A percentile compares a stretch with the other conserved stretches of the same genome.
Conservation (phyloP, 306 rosid species). For the Quercus wislizeni region DNA sequence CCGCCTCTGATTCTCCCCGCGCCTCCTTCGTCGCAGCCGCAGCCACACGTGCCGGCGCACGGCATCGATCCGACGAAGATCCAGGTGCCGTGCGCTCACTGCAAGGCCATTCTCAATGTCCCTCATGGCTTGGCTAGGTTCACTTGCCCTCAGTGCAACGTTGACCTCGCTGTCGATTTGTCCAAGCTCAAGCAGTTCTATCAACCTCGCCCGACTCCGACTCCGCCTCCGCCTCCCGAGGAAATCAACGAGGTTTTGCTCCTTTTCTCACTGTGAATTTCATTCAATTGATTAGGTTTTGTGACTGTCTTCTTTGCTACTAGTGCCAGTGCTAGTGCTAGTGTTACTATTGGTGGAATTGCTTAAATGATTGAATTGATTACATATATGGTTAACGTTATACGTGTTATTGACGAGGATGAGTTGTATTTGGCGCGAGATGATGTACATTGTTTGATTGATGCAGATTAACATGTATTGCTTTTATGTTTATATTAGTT, state of each 20-base stretch:
- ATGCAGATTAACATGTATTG: neutral
- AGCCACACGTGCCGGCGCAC: slow-evolving; percentile 58
- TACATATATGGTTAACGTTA: neutral
- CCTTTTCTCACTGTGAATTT: neutral
- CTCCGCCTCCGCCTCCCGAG: slow-evolving; percentile 28
- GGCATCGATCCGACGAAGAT: slow-evolving; percentile 98
- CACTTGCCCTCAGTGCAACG: slow-evolving; percentile 81
- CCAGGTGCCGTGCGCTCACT: slow-evolving; percentile 91
- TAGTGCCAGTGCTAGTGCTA: too few relatives aligned
- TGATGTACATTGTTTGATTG: neutral
- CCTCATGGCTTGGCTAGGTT: slow-evolving; percentile 86
- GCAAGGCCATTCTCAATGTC: slow-evolving; percentile 92
- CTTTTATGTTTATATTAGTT: too few relatives aligned
- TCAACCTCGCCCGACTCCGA: slow-evolving; percentile 3
- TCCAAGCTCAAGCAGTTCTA: slow-evolving; percentile 41
- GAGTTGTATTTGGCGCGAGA: neutral
- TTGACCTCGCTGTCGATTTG: slow-evolving; percentile 86
- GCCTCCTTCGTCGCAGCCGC: slow-evolving; percentile 12
- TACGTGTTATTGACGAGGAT: neutral
- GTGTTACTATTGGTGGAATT: too few relatives aligned
- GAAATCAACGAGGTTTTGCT: slow-evolving; percentile 56
- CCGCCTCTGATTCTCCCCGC: slow-evolving; percentile 14
- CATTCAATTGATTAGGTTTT: neutral
- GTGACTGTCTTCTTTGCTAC: too few relatives aligned
- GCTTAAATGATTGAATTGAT: neutral